Evolutionary conservation across 2,329 filamentous ascomycete species (phyloP), one percentile per base, ranked within the genome.

Genomic region (Aspergillus sclerotialis): DNA sequence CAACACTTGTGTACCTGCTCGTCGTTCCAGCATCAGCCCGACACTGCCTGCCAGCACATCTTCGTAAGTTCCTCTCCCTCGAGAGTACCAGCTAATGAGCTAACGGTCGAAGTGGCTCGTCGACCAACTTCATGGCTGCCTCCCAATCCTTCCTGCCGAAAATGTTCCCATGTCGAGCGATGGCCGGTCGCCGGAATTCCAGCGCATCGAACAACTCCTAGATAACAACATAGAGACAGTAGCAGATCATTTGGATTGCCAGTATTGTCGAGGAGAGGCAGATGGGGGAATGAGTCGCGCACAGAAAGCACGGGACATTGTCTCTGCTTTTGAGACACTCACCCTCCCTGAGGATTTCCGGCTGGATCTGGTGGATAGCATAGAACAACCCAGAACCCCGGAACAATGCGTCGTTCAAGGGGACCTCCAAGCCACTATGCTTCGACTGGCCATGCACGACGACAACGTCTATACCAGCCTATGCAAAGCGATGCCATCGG

Each of bases 331-430:
- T 43, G 59, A 54, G 31, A 40, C 53, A 12, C 46, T 47, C 9
- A 52, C 49, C 4, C 52, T 69, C 4, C 64, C 65, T 3, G 60
- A 65, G 24, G 63, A 67, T 21, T 66, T 63, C 40, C 56, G 57
- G 10, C 50, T 39, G 7, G 61, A 68, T 30, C 47, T 65, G n/a
- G 51, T 53, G 24, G 60, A 63, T 28, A 55, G 54, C 15, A 51
- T 52, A 4, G 47, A 48, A 11, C 49, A 58, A 12, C 39, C 46
- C 8, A 54, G 55, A 29, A 59, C 58, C 4, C 50, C 58, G 9
- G 61, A 65, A 30, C 56, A 67, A 32, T 65, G 65, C 40, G 61
- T 67, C 11, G 60, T 68, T 11, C 64, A 63, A 37, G 61, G 60
- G 2, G 64, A 68, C 38, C 55, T 69, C 9, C 58, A 62, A 34